Evolutionary conservation across 2,329 filamentous ascomycete genomes (phyloP), one percentile per base, ranked within the genome.

Genomic region (Aureobasidium sp.): DNA sequence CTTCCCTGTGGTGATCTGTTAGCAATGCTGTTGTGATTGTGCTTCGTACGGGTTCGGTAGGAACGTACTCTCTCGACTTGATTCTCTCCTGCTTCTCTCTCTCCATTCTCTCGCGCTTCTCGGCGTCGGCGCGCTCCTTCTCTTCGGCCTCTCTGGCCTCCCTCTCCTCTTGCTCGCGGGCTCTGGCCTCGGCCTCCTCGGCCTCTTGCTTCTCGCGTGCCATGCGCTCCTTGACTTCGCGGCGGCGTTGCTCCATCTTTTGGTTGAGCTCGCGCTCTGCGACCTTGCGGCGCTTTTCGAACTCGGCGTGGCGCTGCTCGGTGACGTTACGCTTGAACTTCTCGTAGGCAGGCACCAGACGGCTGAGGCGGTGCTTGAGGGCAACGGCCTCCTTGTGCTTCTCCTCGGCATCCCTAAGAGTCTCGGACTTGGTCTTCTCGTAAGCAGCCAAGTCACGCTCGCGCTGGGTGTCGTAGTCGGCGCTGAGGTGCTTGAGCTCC

Each of bases 301-400:
- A 99, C 76, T 97, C 91, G 69, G 96, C 89, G 72, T 91, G 90
- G 69, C 93, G 90, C 72, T 91, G 88, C 75, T 94, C 88, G 65
- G 90, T 89, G 60, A 99, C 85, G 52, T 87, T 86, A 67, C 87
- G 82, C 71, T 89, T 87, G 84, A 96, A 97, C 11, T 79, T 78
- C 74, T 94, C 91, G 78, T 96, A 99, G 60, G 82, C 76, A n/a
- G 87, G 84, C 66, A 97, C 88, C 61, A 99, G 83, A 65, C 92
- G 86, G 71, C 84, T 87, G 57, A 99, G 86, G 73, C 94, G 89
- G 76, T 96, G 88, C 84, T 97, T 97, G 69, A 99, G 85, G 69
- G 91, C 89, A 59, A 99, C 88, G 65, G 90, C 91, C 73, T 92
- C 90, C 77, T 88, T 90, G 81, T 97, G 94, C 80, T 96, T 97